Percentiles rank a stretch among this genome's conserved stretches.
These are phyloP conservation scores for Porogramme epimiltina DNA, from an alignment of 1,284 basidiomycete species.

Conservation along the genomic window DNA sequence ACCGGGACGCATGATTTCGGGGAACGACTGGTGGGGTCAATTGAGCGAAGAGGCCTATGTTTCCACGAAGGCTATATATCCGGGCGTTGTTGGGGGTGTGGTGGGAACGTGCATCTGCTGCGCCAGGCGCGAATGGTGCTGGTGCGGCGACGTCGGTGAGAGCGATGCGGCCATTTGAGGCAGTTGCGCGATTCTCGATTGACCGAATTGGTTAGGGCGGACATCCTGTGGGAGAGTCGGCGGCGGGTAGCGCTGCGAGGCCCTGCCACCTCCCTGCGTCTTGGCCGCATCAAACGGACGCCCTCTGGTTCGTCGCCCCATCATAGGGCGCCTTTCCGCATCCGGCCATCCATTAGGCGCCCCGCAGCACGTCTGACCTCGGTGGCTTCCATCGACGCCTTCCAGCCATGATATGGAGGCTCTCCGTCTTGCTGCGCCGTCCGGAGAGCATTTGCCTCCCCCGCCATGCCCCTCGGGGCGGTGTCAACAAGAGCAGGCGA, in stretches of 20 bases:
- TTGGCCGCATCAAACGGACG: slow-evolving; percentile 10
- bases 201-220: slow-evolving; percentile 2
- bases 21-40: slow-evolving; percentile 5
- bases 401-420: neutral
- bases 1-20: slow-evolving; percentile 19
- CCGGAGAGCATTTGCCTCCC: neutral
- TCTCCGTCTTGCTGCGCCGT: neutral
- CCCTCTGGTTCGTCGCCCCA: slow-evolving; percentile 6
- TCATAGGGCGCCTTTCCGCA: neutral
- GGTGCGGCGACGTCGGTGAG: slow-evolving; percentile 18
- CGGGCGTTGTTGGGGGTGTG: slow-evolving; percentile 7
- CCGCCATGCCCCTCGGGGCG: neutral
- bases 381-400: neutral
- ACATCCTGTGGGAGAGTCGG: slow-evolving; percentile 7
- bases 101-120: slow-evolving; percentile 20
- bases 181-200: slow-evolving; percentile 2
- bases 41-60: slow-evolving; percentile 1
- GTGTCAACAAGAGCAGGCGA: neutral
- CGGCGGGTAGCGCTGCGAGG: slow-evolving; percentile 2
- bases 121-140: slow-evolving; percentile 12
- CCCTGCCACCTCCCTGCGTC: too few species aligned
- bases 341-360: neutral
- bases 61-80: slow-evolving; percentile 14
- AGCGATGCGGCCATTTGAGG: slow-evolving; percentile 6
- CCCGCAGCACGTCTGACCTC: slow-evolving; percentile 7